Conservation (phyloP, 768 basidiomycete species). For the Rhizopogon vinicolor region DNA sequence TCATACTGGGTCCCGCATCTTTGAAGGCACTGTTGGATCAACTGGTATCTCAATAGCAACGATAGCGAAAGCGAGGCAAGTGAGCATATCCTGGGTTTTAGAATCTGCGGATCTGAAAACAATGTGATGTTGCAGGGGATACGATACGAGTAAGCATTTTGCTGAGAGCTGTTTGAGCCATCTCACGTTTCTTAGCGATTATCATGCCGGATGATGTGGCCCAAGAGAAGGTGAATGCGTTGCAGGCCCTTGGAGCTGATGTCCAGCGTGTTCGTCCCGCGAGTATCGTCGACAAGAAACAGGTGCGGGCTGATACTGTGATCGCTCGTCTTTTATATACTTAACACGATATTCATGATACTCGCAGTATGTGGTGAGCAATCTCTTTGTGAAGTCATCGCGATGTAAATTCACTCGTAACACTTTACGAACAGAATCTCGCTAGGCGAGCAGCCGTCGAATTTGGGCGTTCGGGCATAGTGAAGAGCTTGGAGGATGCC, state of each 20-base stretch:
- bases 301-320: slow-evolving; percentile 41
- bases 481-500: slow-evolving; percentile 6
- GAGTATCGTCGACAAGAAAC: slow-evolving; percentile 95
- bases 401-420: background rate
- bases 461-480: slow-evolving; percentile 50
- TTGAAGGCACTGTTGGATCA: slow-evolving; percentile 95
- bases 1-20: slow-evolving; percentile 86
- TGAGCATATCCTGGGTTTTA: background rate
- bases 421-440: slow-evolving; percentile 57
- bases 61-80: slow-evolving; percentile 80
- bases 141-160: slow-evolving; percentile 62
- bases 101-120: background rate
- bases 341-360: background rate
- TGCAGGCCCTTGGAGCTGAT: slow-evolving; percentile 81
- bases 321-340: slow-evolving; percentile 1
- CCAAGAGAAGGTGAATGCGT: slow-evolving; percentile 83
- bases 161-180: too few species aligned
- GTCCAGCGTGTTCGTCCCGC: slow-evolving; percentile 90
- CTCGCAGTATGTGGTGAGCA: slow-evolving; percentile 60
- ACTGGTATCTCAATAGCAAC: slow-evolving; percentile 97
- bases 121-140: slow-evolving; percentile 52
- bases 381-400: background rate
- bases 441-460: slow-evolving; percentile 73
- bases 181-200: slow-evolving; percentile 50
- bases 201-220: slow-evolving; percentile 90